Evolutionary conservation across 2,329 filamentous ascomycete genomes (phyloP).

Genomic region (Arthroderma uncinatum): DNA sequence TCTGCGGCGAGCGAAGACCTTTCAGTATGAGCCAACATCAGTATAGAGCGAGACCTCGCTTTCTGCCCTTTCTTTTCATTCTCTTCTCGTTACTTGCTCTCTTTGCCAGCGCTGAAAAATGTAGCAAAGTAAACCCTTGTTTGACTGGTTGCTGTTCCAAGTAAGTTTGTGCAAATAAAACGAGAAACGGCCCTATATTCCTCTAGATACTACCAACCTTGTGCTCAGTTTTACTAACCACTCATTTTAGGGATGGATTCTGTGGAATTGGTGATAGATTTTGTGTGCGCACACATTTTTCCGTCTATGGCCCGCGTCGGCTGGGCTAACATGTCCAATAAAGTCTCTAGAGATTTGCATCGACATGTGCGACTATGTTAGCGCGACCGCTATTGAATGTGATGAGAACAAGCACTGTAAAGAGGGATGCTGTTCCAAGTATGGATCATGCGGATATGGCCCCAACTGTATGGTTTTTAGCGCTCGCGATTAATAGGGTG

Average conservation of each 20-base stretch:
- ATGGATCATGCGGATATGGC: conserved; percentile 16
- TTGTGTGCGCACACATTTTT: conserved; percentile 3
- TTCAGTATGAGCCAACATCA: too few relatives aligned
- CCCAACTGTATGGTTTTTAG: neutral
- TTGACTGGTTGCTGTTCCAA: neutral
- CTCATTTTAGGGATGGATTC: neutral
- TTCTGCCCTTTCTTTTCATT: too few relatives aligned
- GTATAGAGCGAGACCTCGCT: too few relatives aligned
- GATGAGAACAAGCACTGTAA: conserved; percentile 6
- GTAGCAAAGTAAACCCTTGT: neutral
- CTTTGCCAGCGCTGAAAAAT: neutral
- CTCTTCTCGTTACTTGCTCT: neutral
- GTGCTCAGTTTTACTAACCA: neutral
- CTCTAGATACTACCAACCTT: neutral
- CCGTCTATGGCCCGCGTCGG: neutral
- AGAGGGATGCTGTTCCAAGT: conserved; percentile 9
- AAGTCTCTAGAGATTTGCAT: neutral
- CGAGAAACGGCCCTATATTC: too few relatives aligned
- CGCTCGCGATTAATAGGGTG: neutral
- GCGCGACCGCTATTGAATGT: neutral
- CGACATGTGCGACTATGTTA: neutral
- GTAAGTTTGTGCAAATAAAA: neutral
- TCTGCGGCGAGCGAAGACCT: too few relatives aligned
- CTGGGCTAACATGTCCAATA: neutral
- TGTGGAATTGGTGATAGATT: conserved; percentile 2